Base-by-base conservation (phyloP, 306 rosid species). In the Elaeagnus macrophylla region DNA sequence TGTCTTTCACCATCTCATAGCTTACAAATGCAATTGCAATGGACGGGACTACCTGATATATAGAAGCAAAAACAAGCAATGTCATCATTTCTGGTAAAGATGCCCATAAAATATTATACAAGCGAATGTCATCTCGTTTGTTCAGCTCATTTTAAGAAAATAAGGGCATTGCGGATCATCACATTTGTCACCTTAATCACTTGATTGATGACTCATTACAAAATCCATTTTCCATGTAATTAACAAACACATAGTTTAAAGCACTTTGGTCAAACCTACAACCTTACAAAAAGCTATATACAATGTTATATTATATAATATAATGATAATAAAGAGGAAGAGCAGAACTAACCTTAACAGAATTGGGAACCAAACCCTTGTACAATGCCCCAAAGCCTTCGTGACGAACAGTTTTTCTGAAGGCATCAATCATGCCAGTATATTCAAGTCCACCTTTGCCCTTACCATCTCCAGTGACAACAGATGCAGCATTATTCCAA, bases 291-390 rank as follows among this genome's bases (percentile, higher is more conserved):
- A 25, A 25, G 32, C 4, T 13, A 3, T 1, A 37, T 9, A 14
- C 45, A 13, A 11, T 35, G 9, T 9, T 36, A 12, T 19, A 51
- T 20, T 12, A 10, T 35, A 37, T 17, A 3, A 43, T 2, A 14
- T 8, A 9, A 44, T 5, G 18, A 1, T 37, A 20, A 38, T 54
- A 53, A 45, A 13, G 7, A 45, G 49, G n/a, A 7, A 3, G 49
- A 12, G 8, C n/a, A 46, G 17, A 54, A 43, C 83, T 48, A 53
- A 91, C 99, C 99, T 93, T 93, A 42, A 93, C 99, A 66, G 89
- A 87, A 77, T 93, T 93, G 64, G 99, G 99, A 48, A 87, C 89
- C 79, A 93, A 78, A 62, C 99, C 99, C 89, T 93, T 93, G 84
- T 93, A 93, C 65, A 93, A 71, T 49, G 99, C 99, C 47, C 96